Conservation (phyloP, 2,329 filamentous ascomycete species). For the Tolypocladium endophyticum region DNA sequence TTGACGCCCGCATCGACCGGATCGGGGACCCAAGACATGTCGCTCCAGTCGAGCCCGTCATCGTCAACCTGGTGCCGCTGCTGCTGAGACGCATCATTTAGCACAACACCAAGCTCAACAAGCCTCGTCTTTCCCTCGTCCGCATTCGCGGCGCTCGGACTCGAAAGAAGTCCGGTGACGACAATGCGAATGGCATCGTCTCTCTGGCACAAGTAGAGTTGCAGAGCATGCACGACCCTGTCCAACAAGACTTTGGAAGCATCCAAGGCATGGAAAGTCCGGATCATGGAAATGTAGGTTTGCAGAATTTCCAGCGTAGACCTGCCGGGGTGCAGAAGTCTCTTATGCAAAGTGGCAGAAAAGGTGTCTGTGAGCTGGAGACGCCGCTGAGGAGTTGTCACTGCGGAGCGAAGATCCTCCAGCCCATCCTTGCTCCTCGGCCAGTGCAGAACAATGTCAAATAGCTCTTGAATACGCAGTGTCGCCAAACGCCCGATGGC, state of each 20-base stretch:
- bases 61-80: slow-evolving; percentile 43
- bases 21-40: slow-evolving; percentile 88
- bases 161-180: slow-evolving; percentile 61
- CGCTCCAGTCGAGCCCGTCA: slow-evolving; percentile 76
- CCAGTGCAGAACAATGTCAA: slow-evolving; percentile 71
- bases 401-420: slow-evolving; percentile 61
- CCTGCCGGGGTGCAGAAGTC: slow-evolving; percentile 63
- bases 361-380: slow-evolving; percentile 62
- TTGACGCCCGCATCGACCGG: slow-evolving; percentile 88
- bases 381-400: slow-evolving; percentile 58
- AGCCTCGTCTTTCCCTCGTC: slow-evolving; percentile 39
- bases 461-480: slow-evolving; percentile 60
- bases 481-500: slow-evolving; percentile 58
- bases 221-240: slow-evolving; percentile 61
- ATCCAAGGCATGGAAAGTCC: slow-evolving; percentile 64
- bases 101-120: slow-evolving; percentile 55
- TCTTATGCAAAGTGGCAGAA: slow-evolving; percentile 50
- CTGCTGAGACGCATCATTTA: slow-evolving; percentile 50
- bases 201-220: slow-evolving; percentile 64
- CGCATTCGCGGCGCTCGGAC: slow-evolving; percentile 41
- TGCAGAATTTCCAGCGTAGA: slow-evolving; percentile 68
- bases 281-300: slow-evolving; percentile 71
- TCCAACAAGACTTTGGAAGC: slow-evolving; percentile 68
- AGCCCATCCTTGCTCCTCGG: slow-evolving; percentile 60
- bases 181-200: slow-evolving; percentile 72